Base-by-base conservation (phyloP, 1,139 yeast species). In the Yamadazyma sp. region DNA sequence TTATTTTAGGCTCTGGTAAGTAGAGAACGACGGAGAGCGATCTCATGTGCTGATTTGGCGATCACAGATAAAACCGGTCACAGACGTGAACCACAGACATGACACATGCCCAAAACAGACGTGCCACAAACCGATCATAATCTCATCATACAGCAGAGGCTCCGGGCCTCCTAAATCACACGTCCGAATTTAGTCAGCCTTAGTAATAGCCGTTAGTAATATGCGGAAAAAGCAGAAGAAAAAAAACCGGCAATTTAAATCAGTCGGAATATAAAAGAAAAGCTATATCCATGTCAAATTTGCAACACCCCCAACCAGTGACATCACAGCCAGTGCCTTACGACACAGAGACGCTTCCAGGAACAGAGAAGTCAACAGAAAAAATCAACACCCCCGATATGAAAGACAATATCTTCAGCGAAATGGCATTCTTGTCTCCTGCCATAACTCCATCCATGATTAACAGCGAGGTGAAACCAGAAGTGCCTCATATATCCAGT, bases 381-480 rank as follows among this genome's bases (percentile, higher is more conserved):
- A 26, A 9, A 29, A 12, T 7, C 17, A 15, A 16, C 14, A 27
- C 29, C 12, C 29, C 29, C 8, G 37, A 29, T 16, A 29, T 28
- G 28, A 35, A 27, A 22, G 20, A 28, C 8, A 13, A 16, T 9
- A 15, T 31, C 16, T 56, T 56, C 37, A 47, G 52, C 10, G 44
- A 62, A 32, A 64, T 67, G 60, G 61, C 71, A 6, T 53, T 67
- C 20, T 52, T 66, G 14, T 64, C 70, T 9, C 73, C 73, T 2
- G 52, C 60, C n/a, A 49, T 64, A 31, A 62, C 67, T 6, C 68
- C 71, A 7, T 43, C 62, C 3, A 37, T 43, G 31, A 33, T 35
- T n/a, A 27, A 27, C 18, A 23, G 13, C 4, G 35, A 31, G 18
- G 13, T 4, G 11, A 26, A 38, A 3, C 33, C 30, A 7, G 52